These are phyloP conservation scores for Pluteus cervinus DNA, from an alignment of 768 basidiomycete species.

Conservation along the genomic window DNA sequence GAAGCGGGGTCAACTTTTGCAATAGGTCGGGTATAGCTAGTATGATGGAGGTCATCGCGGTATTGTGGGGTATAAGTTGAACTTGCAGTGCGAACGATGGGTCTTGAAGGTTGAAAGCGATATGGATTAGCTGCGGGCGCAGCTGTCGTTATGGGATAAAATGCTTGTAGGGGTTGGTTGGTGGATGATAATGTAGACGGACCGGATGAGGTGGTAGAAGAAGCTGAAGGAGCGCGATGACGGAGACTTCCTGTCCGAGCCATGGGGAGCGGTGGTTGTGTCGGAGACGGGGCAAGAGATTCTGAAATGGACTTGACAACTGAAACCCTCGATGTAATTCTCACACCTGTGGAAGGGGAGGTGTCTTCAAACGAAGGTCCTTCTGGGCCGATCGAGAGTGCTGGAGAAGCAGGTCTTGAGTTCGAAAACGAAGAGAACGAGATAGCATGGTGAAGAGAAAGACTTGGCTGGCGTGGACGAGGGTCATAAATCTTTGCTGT, in stretches of 20 bases:
- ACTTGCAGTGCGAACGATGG: constrained; percentile 11
- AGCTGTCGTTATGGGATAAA: constrained; percentile 55
- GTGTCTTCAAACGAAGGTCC: constrained; percentile 11
- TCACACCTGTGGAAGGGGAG: constrained; percentile 26
- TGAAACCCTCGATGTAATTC: constrained; percentile 61
- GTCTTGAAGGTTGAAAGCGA: constrained; percentile 36
- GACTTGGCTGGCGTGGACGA: constrained; percentile 22
- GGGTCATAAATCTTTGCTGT: constrained; percentile 11
- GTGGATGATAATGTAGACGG: constrained; percentile 13
- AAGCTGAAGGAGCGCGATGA: constrained; percentile 35
- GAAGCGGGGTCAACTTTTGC: constrained; percentile 47
- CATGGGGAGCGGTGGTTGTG: constrained; percentile 18
- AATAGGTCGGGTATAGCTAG: constrained; percentile 9
- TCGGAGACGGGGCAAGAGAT: constrained; percentile 12
- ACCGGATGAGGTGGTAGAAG: constrained; percentile 25
- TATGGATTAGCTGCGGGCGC: constrained; percentile 54
- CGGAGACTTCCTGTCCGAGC: constrained; percentile 21
- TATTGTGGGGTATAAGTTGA: constrained; percentile 10
- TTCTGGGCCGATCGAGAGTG: constrained; percentile 9
- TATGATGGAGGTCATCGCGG: constrained; percentile 18
- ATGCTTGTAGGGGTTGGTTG: constrained; percentile 19
- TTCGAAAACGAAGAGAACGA: constrained; percentile 26
- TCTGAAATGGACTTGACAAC: constrained; percentile 28
- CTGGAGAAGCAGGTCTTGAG: constrained; percentile 12
- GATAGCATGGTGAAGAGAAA: constrained; percentile 29